A percentile compares a stretch with the other conserved stretches of the same genome.
phyloP scores from a whole-genome alignment of 2,329 filamentous ascomycete species.

The Penicillium sp. region DNA sequence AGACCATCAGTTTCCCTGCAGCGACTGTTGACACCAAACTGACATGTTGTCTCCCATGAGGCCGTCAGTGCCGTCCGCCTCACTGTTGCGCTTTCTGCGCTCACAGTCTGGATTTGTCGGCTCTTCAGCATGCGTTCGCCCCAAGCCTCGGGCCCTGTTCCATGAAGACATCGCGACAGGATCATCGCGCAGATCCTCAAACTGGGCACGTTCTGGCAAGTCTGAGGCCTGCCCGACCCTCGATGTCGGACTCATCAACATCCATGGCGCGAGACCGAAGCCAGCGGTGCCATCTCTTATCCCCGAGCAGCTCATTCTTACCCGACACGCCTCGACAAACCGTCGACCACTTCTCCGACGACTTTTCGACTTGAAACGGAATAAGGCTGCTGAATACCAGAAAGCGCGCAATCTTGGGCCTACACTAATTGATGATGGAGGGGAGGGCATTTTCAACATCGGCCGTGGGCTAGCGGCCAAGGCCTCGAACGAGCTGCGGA shows the following conservation, averaged over 20 bases:
- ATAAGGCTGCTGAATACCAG: constrained; percentile 40
- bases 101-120: constrained; percentile 63
- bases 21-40: constrained; percentile 14
- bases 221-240: constrained; percentile 24
- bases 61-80: constrained; percentile 50
- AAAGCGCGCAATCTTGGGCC: constrained; percentile 58
- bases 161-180: constrained; percentile 17
- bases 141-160: constrained; percentile 12
- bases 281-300: not conserved
- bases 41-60: constrained; percentile 42
- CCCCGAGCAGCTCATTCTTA: constrained; percentile 11
- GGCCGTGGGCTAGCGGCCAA: constrained; percentile 71
- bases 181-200: constrained; percentile 20
- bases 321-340: constrained; percentile 33
- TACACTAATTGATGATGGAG: constrained; percentile 58
- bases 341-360: constrained; percentile 37
- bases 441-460: constrained; percentile 62
- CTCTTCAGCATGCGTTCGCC: constrained; percentile 24
- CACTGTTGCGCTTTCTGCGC: constrained; percentile 69
- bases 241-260: constrained; percentile 32
- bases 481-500: constrained; percentile 75
- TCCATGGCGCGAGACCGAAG: constrained; percentile 13
- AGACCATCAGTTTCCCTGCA: constrained; percentile 11
- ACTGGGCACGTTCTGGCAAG: constrained; percentile 20
- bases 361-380: constrained; percentile 35